These are phyloP conservation scores for Blastocystis sp. DNA, from an alignment of 352 stramenopile genomes.

Conservation along the genomic window DNA sequence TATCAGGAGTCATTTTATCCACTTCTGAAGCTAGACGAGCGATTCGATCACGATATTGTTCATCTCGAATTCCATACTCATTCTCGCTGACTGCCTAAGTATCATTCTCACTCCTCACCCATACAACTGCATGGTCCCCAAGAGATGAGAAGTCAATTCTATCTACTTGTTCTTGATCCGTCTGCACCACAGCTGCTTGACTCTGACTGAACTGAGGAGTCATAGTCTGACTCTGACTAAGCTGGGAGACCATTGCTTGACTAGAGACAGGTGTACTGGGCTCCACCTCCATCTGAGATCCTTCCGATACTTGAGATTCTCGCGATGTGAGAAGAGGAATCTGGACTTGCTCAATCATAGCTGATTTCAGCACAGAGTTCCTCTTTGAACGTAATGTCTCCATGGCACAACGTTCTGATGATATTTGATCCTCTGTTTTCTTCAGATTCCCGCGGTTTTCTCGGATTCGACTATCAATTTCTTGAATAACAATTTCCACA, in stretches of 20 bases:
- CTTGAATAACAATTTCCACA: slow-evolving; percentile 80
- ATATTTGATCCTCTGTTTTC: slow-evolving; percentile 49
- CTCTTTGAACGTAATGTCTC: slow-evolving; percentile 84
- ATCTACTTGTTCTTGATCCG: slow-evolving; percentile 73
- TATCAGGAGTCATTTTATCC: slow-evolving; percentile 93
- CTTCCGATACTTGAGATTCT: slow-evolving; percentile 35
- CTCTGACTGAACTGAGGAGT: slow-evolving; percentile 74
- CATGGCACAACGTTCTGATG: slow-evolving; percentile 16
- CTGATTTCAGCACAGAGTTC: slow-evolving; percentile 88
- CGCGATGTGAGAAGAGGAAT: slow-evolving; percentile 76
- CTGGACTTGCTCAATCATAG: slow-evolving; percentile 88
- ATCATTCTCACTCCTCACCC: slow-evolving; percentile 74
- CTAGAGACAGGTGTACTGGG: slow-evolving; percentile 31
- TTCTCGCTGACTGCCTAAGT: slow-evolving; percentile 79
- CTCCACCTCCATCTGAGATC: slow-evolving; percentile 73
- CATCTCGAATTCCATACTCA: slow-evolving; percentile 72
- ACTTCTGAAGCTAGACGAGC: slow-evolving; percentile 78
- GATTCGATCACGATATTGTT: slow-evolving; percentile 73
- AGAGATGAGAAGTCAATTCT: slow-evolving; percentile 86
- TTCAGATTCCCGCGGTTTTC: slow-evolving; percentile 62
- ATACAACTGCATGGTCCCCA: slow-evolving; percentile 76
- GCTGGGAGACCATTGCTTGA: not conserved
- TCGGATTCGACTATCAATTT: slow-evolving; percentile 76
- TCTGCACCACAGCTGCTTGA: slow-evolving; percentile 74
- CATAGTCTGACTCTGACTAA: not conserved